Conservation (phyloP, 257 asterid species). For the Petunia secreta region DNA sequence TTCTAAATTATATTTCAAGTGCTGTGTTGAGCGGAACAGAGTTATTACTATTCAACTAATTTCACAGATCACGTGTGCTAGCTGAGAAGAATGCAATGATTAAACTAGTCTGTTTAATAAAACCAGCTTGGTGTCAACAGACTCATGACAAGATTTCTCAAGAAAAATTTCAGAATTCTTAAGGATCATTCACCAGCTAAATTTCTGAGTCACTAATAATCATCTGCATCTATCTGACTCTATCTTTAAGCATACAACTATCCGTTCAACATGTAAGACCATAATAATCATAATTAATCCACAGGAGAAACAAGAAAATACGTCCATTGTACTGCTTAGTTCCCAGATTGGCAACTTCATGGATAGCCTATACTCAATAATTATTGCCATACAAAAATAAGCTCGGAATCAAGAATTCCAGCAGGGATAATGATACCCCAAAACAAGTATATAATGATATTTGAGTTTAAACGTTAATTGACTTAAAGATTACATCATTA, state of each 20-base stretch:
- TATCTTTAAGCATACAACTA: conserved; percentile 13
- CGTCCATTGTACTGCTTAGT: not conserved
- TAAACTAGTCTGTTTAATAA: not conserved
- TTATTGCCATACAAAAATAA: not conserved
- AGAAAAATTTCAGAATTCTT: not conserved
- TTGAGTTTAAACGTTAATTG: not conserved
- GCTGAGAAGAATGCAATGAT: not conserved
- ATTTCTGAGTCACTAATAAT: not conserved
- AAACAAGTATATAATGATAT: not conserved
- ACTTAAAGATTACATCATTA: not conserved
- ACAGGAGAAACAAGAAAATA: not conserved
- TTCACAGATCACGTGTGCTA: not conserved
- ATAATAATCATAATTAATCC: not conserved
- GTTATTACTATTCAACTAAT: not conserved
- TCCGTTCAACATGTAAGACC: conserved; percentile 13
- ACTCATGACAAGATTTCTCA: conserved; percentile 8
- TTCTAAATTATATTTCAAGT: not conserved
- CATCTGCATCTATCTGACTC: not conserved
- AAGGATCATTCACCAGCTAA: conserved; percentile 16
- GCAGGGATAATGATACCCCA: not conserved
- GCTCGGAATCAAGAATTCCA: not conserved
- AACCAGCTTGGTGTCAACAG: conserved; percentile 5
- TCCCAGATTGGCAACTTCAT: not conserved
- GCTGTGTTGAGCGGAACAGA: not conserved
- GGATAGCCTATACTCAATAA: conserved; percentile 2